Evolutionary conservation across 768 basidiomycete species (phyloP).

Genomic region (Paxillus rubicundulus): DNA sequence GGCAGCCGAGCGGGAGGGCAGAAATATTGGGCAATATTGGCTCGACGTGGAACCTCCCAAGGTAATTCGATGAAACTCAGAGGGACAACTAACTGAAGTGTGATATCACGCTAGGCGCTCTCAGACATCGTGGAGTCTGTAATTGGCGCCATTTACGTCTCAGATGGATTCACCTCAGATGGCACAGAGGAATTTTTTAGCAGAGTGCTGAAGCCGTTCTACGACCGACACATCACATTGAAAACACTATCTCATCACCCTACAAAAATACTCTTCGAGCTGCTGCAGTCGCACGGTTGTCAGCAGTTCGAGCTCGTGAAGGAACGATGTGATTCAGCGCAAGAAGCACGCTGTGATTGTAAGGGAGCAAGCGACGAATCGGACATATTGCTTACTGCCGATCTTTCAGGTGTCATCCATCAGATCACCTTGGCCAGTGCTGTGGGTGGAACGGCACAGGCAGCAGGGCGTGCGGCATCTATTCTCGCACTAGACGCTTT

Average conservation of each 20-base stretch:
- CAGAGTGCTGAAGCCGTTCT: slow-evolving; percentile 71
- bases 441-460: slow-evolving; percentile 45
- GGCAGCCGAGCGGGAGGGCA: slow-evolving; percentile 46
- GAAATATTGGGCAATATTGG: slow-evolving; percentile 73
- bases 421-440: slow-evolving; percentile 60
- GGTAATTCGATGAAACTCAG: slow-evolving; percentile 37
- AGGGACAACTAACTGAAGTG: slow-evolving; percentile 5
- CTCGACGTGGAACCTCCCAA: slow-evolving; percentile 74
- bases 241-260: slow-evolving; percentile 76
- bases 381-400: slow-evolving; percentile 14
- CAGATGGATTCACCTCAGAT: slow-evolving; percentile 61
- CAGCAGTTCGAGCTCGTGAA: slow-evolving; percentile 61
- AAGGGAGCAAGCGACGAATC: slow-evolving; percentile 17
- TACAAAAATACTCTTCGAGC: slow-evolving; percentile 69
- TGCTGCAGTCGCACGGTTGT: slow-evolving; percentile 71
- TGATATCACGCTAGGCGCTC: slow-evolving; percentile 47
- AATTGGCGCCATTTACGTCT: slow-evolving; percentile 76
- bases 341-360: slow-evolving; percentile 53
- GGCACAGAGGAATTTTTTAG: slow-evolving; percentile 68
- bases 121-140: slow-evolving; percentile 81
- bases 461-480: slow-evolving; percentile 62
- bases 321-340: slow-evolving; percentile 37
- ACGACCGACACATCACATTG: slow-evolving; percentile 69
- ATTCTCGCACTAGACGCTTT: slow-evolving; percentile 66
- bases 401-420: slow-evolving; percentile 61